phyloP scores from a whole-genome alignment of 2,329 filamentous ascomycete genomes.

The Fusarium domesticum region DNA sequence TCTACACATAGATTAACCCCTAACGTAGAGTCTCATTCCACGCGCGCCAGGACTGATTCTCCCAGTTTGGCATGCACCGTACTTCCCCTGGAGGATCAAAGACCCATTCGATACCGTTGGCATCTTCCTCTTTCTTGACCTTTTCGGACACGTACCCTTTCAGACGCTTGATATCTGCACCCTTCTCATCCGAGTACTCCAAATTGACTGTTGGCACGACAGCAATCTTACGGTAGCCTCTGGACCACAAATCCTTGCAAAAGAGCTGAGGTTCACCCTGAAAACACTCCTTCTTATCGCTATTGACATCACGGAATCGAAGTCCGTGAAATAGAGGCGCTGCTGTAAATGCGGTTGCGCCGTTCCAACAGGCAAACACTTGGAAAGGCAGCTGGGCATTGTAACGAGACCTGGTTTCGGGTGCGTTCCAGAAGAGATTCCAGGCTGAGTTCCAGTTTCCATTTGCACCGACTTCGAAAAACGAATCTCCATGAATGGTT shows the following conservation, averaged over 20 bases:
- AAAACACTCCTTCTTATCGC: conserved; percentile 43
- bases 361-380: conserved; percentile 62
- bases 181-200: conserved; percentile 49
- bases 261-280: conserved; percentile 56
- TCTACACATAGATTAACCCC: neutral
- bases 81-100: conserved; percentile 43
- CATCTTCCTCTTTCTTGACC: conserved; percentile 27
- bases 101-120: conserved; percentile 42
- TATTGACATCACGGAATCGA: conserved; percentile 40
- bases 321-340: conserved; percentile 45
- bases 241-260: conserved; percentile 55
- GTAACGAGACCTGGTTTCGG: conserved; percentile 34
- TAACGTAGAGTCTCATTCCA: conserved; percentile 32
- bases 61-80: conserved; percentile 46
- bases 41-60: conserved; percentile 40
- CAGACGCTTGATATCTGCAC: conserved; percentile 43
- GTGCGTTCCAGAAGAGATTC: conserved; percentile 54
- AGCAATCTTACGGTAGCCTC: conserved; percentile 50
- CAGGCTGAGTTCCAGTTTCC: conserved; percentile 48
- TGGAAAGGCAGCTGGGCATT: conserved; percentile 48
- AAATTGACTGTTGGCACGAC: conserved; percentile 55
- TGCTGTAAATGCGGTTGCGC: conserved; percentile 48
- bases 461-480: conserved; percentile 51
- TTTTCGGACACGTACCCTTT: conserved; percentile 48
- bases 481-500: conserved; percentile 50